Conservation (phyloP, 2,329 filamentous ascomycete species). For the Ophiosphaerella herpotricha region DNA sequence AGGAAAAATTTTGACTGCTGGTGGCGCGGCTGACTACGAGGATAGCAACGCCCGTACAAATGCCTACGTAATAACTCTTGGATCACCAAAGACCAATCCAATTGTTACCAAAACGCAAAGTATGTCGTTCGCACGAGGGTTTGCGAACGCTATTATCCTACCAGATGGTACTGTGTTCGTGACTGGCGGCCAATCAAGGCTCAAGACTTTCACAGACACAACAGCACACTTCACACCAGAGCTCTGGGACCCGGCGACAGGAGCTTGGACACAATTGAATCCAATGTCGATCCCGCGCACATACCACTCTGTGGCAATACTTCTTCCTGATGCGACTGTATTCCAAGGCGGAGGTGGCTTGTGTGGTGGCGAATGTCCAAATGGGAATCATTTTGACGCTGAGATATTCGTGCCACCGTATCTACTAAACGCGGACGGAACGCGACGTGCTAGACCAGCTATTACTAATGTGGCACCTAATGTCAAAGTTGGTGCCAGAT, state of each 20-base stretch:
- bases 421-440: slow-evolving; percentile 55
- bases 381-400: slow-evolving; percentile 57
- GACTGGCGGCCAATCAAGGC: slow-evolving; percentile 29
- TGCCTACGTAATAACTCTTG: slow-evolving; percentile 58
- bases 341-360: slow-evolving; percentile 43
- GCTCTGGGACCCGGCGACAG: slow-evolving; percentile 26
- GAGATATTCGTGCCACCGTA: slow-evolving; percentile 63
- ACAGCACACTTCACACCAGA: slow-evolving; percentile 23
- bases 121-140: slow-evolving; percentile 37
- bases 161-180: slow-evolving; percentile 43
- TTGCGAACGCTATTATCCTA: slow-evolving; percentile 32
- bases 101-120: slow-evolving; percentile 21
- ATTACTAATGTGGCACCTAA: slow-evolving; percentile 44
- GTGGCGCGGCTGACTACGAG: slow-evolving; percentile 56
- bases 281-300: slow-evolving; percentile 25
- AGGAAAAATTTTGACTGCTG: slow-evolving; percentile 61
- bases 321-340: slow-evolving; percentile 32
- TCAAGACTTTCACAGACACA: slow-evolving; percentile 24
- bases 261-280: slow-evolving; percentile 23
- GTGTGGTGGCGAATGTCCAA: slow-evolving; percentile 45
- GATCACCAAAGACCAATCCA: slow-evolving; percentile 24
- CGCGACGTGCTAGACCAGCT: slow-evolving; percentile 47
- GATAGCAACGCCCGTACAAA: slow-evolving; percentile 48
- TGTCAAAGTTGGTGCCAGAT: slow-evolving; percentile 37
- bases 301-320: slow-evolving; percentile 32